Percentiles rank a stretch among this genome's conserved stretches.
phyloP scores from a whole-genome alignment of 768 basidiomycete genomes.

The Naematelia encephala region DNA sequence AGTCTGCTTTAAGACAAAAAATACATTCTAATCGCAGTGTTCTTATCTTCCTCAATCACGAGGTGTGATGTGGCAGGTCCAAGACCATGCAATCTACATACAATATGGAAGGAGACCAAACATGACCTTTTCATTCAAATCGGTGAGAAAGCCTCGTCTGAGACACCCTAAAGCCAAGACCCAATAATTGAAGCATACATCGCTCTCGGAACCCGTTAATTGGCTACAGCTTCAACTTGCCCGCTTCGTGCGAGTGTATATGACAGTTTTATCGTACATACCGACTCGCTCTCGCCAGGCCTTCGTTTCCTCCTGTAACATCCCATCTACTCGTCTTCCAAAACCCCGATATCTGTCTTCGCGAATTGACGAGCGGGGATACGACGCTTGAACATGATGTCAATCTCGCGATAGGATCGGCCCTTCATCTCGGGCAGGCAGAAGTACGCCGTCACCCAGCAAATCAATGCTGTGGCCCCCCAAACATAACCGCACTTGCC shows the following conservation, averaged over 20 bases:
- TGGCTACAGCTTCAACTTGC: neutral
- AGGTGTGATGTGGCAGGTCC: no score
- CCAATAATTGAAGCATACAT: neutral
- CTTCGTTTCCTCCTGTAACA: no score
- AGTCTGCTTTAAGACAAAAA: no score
- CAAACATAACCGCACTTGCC: constrained; percentile 44
- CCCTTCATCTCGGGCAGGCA: constrained; percentile 47
- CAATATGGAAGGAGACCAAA: no score
- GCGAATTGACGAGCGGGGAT: constrained; percentile 42
- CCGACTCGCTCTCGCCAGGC: neutral
- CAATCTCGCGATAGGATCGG: constrained; percentile 47
- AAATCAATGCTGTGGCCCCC: constrained; percentile 28
- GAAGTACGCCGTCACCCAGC: constrained; percentile 36
- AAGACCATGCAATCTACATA: no score
- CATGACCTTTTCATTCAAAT: no score
- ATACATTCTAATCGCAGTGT: no score
- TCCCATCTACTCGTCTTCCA: constrained; percentile 38
- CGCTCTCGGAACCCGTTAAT: neutral
- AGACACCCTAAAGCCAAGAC: neutral
- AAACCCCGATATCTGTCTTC: constrained; percentile 28
- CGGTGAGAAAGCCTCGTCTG: neutral
- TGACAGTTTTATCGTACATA: neutral
- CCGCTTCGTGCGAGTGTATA: neutral
- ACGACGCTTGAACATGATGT: constrained; percentile 48
- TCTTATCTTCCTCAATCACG: no score